These are phyloP conservation scores for Phytophthora hibernalis DNA, from an alignment of 352 stramenopile species.

Conservation along the genomic window DNA sequence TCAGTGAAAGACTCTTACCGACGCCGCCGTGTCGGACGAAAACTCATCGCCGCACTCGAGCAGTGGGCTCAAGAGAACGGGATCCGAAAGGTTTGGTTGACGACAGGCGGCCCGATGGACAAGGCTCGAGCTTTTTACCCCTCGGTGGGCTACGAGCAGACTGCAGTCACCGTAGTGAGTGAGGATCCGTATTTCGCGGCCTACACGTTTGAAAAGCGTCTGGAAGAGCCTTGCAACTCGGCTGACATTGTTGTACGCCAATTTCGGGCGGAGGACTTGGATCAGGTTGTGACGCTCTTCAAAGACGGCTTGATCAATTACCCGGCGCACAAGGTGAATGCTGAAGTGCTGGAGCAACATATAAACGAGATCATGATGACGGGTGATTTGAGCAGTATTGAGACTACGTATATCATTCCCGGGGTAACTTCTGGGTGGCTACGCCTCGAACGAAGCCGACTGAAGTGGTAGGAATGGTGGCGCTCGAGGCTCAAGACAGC, in stretches of 20 bases:
- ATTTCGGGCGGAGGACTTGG: slow-evolving; percentile 19
- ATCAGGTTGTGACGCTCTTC: slow-evolving; percentile 28
- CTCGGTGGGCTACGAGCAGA: slow-evolving; percentile 35
- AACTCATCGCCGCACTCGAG: slow-evolving; percentile 49
- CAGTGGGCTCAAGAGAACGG: slow-evolving; percentile 36
- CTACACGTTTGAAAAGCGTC: slow-evolving; percentile 37
- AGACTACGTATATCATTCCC: slow-evolving; percentile 21
- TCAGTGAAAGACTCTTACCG: slow-evolving; percentile 47
- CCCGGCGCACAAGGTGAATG: slow-evolving; percentile 25
- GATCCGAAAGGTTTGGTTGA: slow-evolving; percentile 45
- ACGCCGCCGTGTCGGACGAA: slow-evolving; percentile 43
- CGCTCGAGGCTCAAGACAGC: slow-evolving; percentile 17
- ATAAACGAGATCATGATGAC: slow-evolving; percentile 18
- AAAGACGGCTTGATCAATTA: slow-evolving; percentile 34
- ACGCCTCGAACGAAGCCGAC: slow-evolving; percentile 3
- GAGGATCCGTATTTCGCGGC: slow-evolving; percentile 37
- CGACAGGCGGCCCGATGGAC: slow-evolving; percentile 35
- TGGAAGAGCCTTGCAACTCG: background rate
- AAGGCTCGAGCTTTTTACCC: slow-evolving; percentile 43
- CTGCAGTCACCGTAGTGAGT: slow-evolving; percentile 20
- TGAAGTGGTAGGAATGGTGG: slow-evolving; percentile 29
- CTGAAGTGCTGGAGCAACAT: slow-evolving; percentile 18
- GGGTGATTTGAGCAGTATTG: slow-evolving; percentile 30
- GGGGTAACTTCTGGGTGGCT: slow-evolving; percentile 41
- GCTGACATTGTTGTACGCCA: slow-evolving; percentile 22